Evolutionary conservation across 306 rosid species (phyloP), one percentile per base, ranked within the genome.

Genomic region (Fragaria vesca): DNA sequence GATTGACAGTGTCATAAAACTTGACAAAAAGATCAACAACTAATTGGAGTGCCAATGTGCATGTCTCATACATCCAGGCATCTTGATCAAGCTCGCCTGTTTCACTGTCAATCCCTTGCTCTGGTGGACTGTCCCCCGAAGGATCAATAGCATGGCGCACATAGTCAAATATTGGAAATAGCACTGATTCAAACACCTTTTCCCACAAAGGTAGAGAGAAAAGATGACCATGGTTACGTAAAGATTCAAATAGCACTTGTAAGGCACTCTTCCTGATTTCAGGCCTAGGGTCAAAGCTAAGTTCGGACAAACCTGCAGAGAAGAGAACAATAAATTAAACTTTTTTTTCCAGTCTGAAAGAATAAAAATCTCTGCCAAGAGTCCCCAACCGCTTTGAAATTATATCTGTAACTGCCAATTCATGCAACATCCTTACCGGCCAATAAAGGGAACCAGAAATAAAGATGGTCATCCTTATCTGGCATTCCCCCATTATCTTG

Each of bases 91-190:
- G 91, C 79, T 96, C 99, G 50, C 88, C 91, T 5, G 69, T 32
- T 54, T 84, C 90, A 47, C 79, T 51, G 74, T 84, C 90, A 60
- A 46, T 69, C 83, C 89, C 97, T 80, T 89, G 85, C 54, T 75
- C 91, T 0, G 82, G 90, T 66, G 87, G 71, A 77, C 73, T 84
- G 78, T 84, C 88, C 66, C 92, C 97, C 20, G 99, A 87, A 79
- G 99, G 99, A 84, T 96, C 99, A 76, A 96, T 93, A 76, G 97
- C 89, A 87, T 96, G 98, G 30, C 98, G 91, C 60, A 96, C 99
- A 68, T 91, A 91, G 76, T 96, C 99, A 73, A 96, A 96, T 86
- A 96, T 91, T 28, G 99, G 99, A 88, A 96, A 96, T 48, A 96
- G 86, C 70, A 96, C 94, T 6, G 99, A 96, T 68, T 96, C 99